These are phyloP conservation scores for Didymella glomerata DNA, from an alignment of 2,329 filamentous ascomycete genomes.

Conservation along the genomic window DNA sequence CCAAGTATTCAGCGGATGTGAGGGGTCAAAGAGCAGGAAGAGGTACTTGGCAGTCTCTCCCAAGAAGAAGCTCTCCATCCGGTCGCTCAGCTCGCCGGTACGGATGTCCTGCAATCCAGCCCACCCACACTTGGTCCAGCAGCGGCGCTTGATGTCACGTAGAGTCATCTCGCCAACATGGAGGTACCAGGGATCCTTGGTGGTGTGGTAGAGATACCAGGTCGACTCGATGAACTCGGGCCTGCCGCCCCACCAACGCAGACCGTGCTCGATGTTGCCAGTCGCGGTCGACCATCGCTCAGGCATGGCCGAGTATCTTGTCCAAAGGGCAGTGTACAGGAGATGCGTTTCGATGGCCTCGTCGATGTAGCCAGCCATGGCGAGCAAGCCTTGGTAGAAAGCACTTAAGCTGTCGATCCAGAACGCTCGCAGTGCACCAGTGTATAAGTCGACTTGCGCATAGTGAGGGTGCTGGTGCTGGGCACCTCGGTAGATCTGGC, in stretches of 20 bases:
- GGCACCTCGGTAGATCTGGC: conserved; percentile 82
- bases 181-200: conserved; percentile 93
- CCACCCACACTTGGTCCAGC: conserved; percentile 92
- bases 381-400: conserved; percentile 90
- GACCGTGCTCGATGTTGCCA: conserved; percentile 81
- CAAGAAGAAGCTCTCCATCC: conserved; percentile 99
- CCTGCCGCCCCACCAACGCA: conserved; percentile 93
- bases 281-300: conserved; percentile 92
- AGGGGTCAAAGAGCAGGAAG: conserved; percentile 85
- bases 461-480: conserved; percentile 88
- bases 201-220: conserved; percentile 94
- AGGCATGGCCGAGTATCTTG: conserved; percentile 88
- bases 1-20: conserved; percentile 85
- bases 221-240: conserved; percentile 98
- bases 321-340: conserved; percentile 93
- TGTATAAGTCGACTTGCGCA: conserved; percentile 86
- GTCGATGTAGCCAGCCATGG: conserved; percentile 86
- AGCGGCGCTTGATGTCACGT: conserved; percentile 84
- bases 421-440: conserved; percentile 85
- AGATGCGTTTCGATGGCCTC: conserved; percentile 91
- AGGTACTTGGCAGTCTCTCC: conserved; percentile 97
- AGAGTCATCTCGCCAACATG: conserved; percentile 96
- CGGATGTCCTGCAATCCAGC: conserved; percentile 73
- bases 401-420: conserved; percentile 98
- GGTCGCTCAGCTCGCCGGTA: conserved; percentile 84